Base-by-base conservation (phyloP, 257 asterid species). In the Nicotiana tomentosiformis region DNA sequence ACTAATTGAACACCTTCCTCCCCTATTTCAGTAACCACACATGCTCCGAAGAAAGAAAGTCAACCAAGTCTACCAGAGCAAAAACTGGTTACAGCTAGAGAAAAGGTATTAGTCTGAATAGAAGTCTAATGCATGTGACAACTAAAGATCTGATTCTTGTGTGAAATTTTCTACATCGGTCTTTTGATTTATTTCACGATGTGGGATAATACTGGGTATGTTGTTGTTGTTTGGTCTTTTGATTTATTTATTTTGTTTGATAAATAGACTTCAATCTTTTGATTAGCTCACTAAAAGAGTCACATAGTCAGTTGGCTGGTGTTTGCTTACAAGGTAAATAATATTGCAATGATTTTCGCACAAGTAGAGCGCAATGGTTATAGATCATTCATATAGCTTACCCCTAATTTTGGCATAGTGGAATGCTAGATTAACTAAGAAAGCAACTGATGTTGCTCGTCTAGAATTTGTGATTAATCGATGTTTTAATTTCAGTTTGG, bases 1-100 rank as follows among this genome's bases (percentile, higher is more conserved):
- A 51, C 51, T 26, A 62, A 67, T 62, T 83, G 43, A 7, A 14
- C 15, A 2, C 16, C n/a, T 76, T 51, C 39, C 80, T 7, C 17
- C 43, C 81, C 77, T 57, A 84, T 87, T 91, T 86, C 94, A 95
- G 97, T 83, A 81, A 88, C 91, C 86, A 82, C 80, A 81, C 82
- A 78, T 82, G 87, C 82, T 79, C 35, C 30, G n/a, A 62, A 82
- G 76, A 89, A 85, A 68, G 86, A 80, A 83, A 70, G 79, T 82
- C 90, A 85, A 67, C 85, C 43, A 76, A 86, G 78, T 65, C 88
- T 77, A 77, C 84, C 69, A 66, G 86, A 82, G 77, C 82, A 81
- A 77, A 85, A 81, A 81, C 77, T 85, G 78, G 49, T 83, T 1
- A 58, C 64, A 66, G 57, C 92, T 67, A 84, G 35, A 66, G 67